Base-by-base conservation (phyloP, 2,329 filamentous ascomycete species). In the Torrubiella hemipterigena region DNA sequence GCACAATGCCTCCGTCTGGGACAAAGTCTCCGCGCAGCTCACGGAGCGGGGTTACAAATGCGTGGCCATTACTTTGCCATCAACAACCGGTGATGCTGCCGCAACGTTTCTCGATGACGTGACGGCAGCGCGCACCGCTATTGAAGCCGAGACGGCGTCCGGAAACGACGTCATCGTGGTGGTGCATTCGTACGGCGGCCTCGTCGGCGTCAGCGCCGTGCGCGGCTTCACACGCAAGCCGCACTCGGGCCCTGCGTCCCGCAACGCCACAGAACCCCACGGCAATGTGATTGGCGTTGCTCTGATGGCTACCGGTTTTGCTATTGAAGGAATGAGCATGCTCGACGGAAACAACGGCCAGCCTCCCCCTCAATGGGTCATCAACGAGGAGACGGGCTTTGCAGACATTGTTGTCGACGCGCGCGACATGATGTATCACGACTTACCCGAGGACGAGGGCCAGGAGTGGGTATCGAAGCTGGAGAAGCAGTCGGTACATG, bases 101-200 rank as follows among this genome's bases (percentile, higher is more conserved):
- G 51, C 55, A 4, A 59, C 52, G 11, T 59, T 62, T 44, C 49
- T 51, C 17, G 51, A 59, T 32, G 61, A 67, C 32, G 39, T 67
- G 22, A 48, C 59, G 5, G 56, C 46, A 5, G 53, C 55, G 6
- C 54, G 51, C 8, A 42, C 49, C 3, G 48, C 49, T 0, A 59
- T 66, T 9, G 24, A 37, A 2, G 33, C 29, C 5, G 57, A 66
- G 28, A 59, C 48, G 4, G 35, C 29, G 2, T 36, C 49, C 7
- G 58, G 59, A 2, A 49, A 42, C 15, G 44, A 69, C 33, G 63
- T 69, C 3, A 47, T 69, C 4, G 48, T 70, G 5, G 42, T 66
- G 4, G 55, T 51, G 2, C 65, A 69, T 44, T 67, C 63, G 0
- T 69, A 65, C 33, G 64, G 64, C 18, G 63, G 64, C 15, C 50